A percentile compares a stretch with the other conserved stretches of the same genome.
phyloP scores from a whole-genome alignment of 345 rosid species.

The Eucalyptus regnans region DNA sequence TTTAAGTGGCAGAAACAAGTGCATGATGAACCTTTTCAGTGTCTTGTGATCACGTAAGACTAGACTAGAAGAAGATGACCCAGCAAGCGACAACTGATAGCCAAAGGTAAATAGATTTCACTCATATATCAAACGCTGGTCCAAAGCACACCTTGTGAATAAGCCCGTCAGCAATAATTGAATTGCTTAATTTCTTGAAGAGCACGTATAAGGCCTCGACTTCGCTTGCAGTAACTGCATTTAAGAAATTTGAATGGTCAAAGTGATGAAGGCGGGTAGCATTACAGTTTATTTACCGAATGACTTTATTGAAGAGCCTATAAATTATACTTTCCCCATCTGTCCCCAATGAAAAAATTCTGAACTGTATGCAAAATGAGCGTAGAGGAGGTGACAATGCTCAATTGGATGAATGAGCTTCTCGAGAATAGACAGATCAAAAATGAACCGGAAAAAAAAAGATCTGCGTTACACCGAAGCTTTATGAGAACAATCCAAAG shows the following conservation, averaged over 20 bases:
- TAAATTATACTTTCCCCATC: neutral
- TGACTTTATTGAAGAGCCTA: neutral
- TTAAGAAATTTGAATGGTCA: neutral
- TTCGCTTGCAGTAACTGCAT: slow-evolving; percentile 68
- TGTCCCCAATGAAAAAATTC: neutral
- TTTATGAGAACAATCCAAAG: neutral
- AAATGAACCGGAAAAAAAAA: neutral
- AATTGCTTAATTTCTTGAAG: slow-evolving; percentile 75
- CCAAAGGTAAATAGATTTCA: neutral
- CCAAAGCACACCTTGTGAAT: slow-evolving; percentile 63
- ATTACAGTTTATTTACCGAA: neutral
- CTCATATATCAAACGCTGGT: neutral
- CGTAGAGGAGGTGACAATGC: neutral
- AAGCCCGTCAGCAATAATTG: slow-evolving; percentile 68
- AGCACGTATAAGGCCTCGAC: slow-evolving; percentile 79
- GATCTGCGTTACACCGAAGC: neutral
- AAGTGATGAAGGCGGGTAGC: neutral
- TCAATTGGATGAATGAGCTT: neutral
- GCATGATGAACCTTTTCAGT: neutral
- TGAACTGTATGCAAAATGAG: neutral
- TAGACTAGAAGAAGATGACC: neutral
- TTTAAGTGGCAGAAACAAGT: neutral
- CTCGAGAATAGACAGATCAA: neutral
- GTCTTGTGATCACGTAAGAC: neutral
- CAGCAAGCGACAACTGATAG: neutral